Evolutionary conservation across 768 basidiomycete species (phyloP).

Genomic region (Tricholoma hemisulphureum): DNA sequence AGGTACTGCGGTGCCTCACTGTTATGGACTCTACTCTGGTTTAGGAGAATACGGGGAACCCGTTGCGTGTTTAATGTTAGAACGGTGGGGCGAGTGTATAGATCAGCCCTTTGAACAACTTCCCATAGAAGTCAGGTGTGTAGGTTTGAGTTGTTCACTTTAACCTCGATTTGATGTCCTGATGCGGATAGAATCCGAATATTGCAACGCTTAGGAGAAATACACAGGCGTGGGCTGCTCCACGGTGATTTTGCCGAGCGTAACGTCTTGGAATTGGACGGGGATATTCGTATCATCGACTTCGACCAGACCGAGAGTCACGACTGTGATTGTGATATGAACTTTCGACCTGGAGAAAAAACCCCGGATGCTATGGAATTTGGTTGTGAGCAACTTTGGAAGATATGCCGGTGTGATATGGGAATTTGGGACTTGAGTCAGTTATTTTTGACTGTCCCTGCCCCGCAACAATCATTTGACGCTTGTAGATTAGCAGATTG

Average conservation of each 20-base stretch:
- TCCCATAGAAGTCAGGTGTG: slow-evolving; percentile 32
- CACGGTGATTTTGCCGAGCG: slow-evolving; percentile 44
- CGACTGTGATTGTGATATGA: slow-evolving; percentile 29
- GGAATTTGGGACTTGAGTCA: slow-evolving; percentile 22
- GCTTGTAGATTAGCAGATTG: neutral
- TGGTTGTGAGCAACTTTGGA: slow-evolving; percentile 34
- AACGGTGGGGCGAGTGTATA: slow-evolving; percentile 38
- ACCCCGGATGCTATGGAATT: slow-evolving; percentile 27
- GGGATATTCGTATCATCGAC: slow-evolving; percentile 39
- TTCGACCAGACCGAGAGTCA: slow-evolving; percentile 34
- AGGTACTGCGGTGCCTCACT: slow-evolving; percentile 32
- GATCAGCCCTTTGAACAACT: slow-evolving; percentile 28
- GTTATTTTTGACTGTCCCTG: neutral
- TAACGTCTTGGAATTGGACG: slow-evolving; percentile 36
- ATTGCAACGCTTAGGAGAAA: slow-evolving; percentile 30
- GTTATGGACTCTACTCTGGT: slow-evolving; percentile 36
- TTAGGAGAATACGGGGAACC: slow-evolving; percentile 28
- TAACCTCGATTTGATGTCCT: neutral
- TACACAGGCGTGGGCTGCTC: slow-evolving; percentile 34
- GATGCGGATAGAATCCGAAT: slow-evolving; percentile 28
- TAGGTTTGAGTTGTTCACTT: neutral
- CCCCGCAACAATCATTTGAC: neutral
- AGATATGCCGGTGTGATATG: slow-evolving; percentile 29
- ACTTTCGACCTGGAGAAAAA: slow-evolving; percentile 26
- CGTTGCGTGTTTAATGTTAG: slow-evolving; percentile 38